A percentile compares a stretch with the other conserved stretches of the same genome.
Conservation (phyloP, 106 monocot genomes). For the Allium sativum region DNA sequence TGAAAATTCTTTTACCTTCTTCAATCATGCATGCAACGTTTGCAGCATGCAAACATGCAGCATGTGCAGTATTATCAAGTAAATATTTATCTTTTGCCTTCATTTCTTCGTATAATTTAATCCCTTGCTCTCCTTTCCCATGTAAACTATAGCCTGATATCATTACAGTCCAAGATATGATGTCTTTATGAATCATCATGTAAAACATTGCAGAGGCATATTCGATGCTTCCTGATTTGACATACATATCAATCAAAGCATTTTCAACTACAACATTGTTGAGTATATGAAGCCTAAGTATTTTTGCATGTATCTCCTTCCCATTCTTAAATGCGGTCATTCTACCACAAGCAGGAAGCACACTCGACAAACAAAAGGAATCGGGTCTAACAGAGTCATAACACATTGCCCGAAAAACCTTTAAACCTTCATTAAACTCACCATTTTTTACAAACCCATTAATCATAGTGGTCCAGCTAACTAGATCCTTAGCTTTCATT, state of each 20-base stretch:
- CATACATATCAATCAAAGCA: slow-evolving; percentile 56
- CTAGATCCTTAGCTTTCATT: slow-evolving; percentile 15
- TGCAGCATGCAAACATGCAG: slow-evolving; percentile 39
- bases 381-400: slow-evolving; percentile 13
- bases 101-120: slow-evolving; percentile 33
- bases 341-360: slow-evolving; percentile 52
- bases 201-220: slow-evolving; percentile 25
- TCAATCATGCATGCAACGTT: slow-evolving; percentile 27
- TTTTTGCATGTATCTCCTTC: slow-evolving; percentile 33
- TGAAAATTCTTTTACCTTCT: slow-evolving; percentile 23
- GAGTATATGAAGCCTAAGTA: slow-evolving; percentile 11
- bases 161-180: slow-evolving; percentile 47
- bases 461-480: slow-evolving; percentile 37
- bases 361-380: slow-evolving; percentile 19
- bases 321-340: slow-evolving; percentile 31
- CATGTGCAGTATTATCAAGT: slow-evolving; percentile 12
- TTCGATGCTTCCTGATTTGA: slow-evolving; percentile 38
- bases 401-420: slow-evolving; percentile 31
- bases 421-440: slow-evolving; percentile 33
- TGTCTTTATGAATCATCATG: slow-evolving; percentile 21
- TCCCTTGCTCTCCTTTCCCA: slow-evolving; percentile 33
- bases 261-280: slow-evolving; percentile 16
- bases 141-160: slow-evolving; percentile 43
- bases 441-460: slow-evolving; percentile 21
- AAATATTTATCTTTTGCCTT: not conserved